Evolutionary conservation across 306 rosid genomes (phyloP), one percentile per base, ranked within the genome.

Genomic region (Glycine latifolia): DNA sequence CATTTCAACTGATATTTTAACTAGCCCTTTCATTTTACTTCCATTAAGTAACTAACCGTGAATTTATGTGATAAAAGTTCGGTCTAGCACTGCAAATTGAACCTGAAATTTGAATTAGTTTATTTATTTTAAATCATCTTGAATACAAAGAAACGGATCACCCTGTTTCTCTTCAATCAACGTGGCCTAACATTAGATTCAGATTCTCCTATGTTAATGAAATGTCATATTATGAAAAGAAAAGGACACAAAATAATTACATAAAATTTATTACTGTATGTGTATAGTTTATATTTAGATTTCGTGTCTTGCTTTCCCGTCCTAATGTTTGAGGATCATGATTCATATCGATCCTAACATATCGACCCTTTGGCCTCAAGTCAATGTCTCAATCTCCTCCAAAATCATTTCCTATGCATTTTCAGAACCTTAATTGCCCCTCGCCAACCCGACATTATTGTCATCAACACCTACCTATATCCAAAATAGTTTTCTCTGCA

Each of bases 311-410:
- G 35, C 5, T 65, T 65, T 37, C 16, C 15, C 8, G 9, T 62
- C n/a, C 7, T 39, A 39, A 59, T 61, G 67, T 61, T 61, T 10
- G 15, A 61, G 67, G 67, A 61, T 61, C 35, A 17, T 58, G 63
- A 20, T 26, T 60, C 35, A 17, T 58, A 20, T 60, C 31, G 9
- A 20, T 20, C 9, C 31, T 4, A 31, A 61, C 67, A 61, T 20
- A 20, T 20, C 20, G 20, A 61, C 46, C 8, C 44, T 63, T 26
- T 60, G 43, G 3, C 67, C 10, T 35, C 9, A 63, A 63, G 9
- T 63, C 69, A 35, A 63, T 63, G 43, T 39, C 43, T 39, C 43
- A 39, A 39, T 39, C 43, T 10, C 20, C 33, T 58, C 2, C 39
- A 20, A 20, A 20, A 20, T 20, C 1, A 20, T 20, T 20, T 20